Conservation (phyloP, 164 flowering plant species). For the Magnolia changhungtana region DNA sequence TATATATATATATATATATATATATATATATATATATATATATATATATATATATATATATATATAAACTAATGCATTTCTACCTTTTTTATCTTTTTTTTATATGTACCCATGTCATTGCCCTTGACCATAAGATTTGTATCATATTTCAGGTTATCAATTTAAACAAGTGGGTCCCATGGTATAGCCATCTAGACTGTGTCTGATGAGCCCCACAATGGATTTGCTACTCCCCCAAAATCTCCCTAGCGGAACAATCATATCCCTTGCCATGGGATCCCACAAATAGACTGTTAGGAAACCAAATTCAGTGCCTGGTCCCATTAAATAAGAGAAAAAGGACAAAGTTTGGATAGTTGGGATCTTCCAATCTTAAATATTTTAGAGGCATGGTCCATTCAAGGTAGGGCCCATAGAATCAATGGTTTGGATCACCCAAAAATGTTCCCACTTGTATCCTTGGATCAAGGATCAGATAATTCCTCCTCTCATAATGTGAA, state of each 20-base stretch:
- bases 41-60: too few species aligned
- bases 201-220: too few species aligned
- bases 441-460: neutral
- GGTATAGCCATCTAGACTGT: neutral
- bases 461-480: neutral
- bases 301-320: neutral
- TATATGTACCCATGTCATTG: neutral
- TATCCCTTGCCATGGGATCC: neutral
- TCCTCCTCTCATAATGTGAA: constrained; percentile 12
- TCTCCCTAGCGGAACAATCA: neutral
- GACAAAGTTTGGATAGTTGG: neutral
- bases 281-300: neutral
- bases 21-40: too few species aligned
- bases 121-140: neutral
- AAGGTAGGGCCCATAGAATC: neutral
- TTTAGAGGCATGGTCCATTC: too few species aligned
- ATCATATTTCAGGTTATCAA: neutral
- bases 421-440: neutral
- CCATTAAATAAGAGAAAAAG: neutral
- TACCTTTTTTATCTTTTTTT: constrained; percentile 4
- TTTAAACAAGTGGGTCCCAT: neutral
- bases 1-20: too few species aligned
- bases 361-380: neutral
- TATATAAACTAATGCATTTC: constrained; percentile 15
- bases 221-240: too few species aligned